A percentile compares a stretch with the other conserved stretches of the same genome.
phyloP scores from a whole-genome alignment of 257 asterid species.

The Petrea volubilis region DNA sequence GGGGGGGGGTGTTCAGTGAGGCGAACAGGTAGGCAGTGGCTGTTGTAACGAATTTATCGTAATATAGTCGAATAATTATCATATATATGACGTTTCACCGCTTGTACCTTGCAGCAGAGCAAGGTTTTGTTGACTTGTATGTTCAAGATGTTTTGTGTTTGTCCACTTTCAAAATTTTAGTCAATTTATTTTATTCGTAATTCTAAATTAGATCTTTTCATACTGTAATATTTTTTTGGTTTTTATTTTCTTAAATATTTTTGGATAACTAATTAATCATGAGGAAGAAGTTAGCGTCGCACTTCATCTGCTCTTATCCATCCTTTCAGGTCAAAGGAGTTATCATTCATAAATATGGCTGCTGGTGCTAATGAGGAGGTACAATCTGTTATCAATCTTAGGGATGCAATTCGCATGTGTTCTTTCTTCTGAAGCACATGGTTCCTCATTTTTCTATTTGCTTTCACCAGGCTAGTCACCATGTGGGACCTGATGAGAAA shows the following conservation, averaged over 20 bases:
- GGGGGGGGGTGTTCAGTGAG: background rate
- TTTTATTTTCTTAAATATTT: background rate
- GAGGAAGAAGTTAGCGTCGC: slow-evolving; percentile 11
- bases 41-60: background rate
- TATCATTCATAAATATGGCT: slow-evolving; percentile 75
- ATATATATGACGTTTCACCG: background rate
- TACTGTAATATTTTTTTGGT: background rate
- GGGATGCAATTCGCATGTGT: slow-evolving; percentile 14
- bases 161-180: background rate
- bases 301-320: slow-evolving; percentile 20
- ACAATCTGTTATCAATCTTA: slow-evolving; percentile 22
- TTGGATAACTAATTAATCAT: background rate
- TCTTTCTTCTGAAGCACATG: slow-evolving; percentile 15
- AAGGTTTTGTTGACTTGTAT: background rate
- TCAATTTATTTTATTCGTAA: background rate
- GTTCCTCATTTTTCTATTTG: slow-evolving; percentile 22
- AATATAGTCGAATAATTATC: background rate
- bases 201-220: slow-evolving; percentile 1
- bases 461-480: slow-evolving; percentile 69
- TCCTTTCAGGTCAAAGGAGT: slow-evolving; percentile 66
- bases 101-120: background rate
- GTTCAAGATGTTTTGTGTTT: background rate
- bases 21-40: slow-evolving; percentile 2
- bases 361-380: slow-evolving; percentile 96
- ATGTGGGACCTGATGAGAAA: slow-evolving; percentile 66